Percentiles rank a stretch among this genome's conserved stretches.
Conservation (phyloP, 768 basidiomycete genomes). For the Mycena indigotica region DNA sequence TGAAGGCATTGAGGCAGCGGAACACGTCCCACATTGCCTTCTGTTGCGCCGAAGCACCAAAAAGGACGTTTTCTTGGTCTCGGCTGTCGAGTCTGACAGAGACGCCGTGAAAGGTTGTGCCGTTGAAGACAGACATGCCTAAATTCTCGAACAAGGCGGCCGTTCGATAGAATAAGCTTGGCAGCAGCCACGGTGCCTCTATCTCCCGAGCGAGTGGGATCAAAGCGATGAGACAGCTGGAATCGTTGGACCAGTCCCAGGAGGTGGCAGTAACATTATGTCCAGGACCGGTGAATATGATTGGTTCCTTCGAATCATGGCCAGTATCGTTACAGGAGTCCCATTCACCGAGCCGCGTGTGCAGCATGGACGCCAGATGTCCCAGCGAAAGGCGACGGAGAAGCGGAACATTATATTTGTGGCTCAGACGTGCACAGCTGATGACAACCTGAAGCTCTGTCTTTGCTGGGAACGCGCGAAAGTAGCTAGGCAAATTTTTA, state of each 20-base stretch:
- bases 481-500: neutral
- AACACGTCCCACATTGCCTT: too few relatives aligned
- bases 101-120: neutral
- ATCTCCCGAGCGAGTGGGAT: constrained; percentile 13
- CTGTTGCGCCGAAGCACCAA: too few relatives aligned
- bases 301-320: neutral
- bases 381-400: neutral
- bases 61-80: too few relatives aligned
- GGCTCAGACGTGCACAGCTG: neutral
- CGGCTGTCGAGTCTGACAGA: neutral
- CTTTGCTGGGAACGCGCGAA: neutral
- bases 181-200: constrained; percentile 8
- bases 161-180: neutral
- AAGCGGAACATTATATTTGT: constrained; percentile 4
- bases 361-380: neutral
- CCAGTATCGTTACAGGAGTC: neutral
- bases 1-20: too few relatives aligned
- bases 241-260: neutral
- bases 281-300: neutral
- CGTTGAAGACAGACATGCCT: neutral
- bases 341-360: neutral
- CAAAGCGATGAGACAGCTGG: neutral
- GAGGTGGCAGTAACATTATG: neutral
- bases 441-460: neutral
- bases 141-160: neutral